Evolutionary conservation across 768 basidiomycete species (phyloP).

Genomic region (Chiua virens): DNA sequence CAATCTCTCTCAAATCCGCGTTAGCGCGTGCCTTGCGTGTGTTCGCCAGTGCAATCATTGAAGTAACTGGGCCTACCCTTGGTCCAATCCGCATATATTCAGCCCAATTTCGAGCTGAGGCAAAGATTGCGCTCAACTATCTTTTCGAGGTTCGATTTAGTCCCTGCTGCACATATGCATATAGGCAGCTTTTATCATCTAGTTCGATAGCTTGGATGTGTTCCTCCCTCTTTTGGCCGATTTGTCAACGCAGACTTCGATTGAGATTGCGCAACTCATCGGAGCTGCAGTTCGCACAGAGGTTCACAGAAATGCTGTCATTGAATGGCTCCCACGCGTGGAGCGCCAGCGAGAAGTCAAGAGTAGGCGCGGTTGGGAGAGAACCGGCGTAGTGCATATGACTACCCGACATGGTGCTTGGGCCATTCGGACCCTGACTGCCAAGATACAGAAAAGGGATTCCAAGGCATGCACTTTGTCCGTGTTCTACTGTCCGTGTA

Average conservation of each 20-base stretch:
- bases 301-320: slow-evolving; percentile 48
- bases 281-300: slow-evolving; percentile 49
- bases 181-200: not conserved
- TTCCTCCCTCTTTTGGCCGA: slow-evolving; percentile 64
- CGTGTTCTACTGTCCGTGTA: not conserved
- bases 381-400: slow-evolving; percentile 41
- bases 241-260: slow-evolving; percentile 39
- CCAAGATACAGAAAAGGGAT: slow-evolving; percentile 51
- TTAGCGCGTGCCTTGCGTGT: slow-evolving; percentile 64
- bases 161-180: not conserved
- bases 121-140: slow-evolving; percentile 55
- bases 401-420: slow-evolving; percentile 54
- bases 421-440: slow-evolving; percentile 53
- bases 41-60: slow-evolving; percentile 58
- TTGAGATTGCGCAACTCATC: slow-evolving; percentile 60
- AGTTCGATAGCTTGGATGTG: slow-evolving; percentile 63
- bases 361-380: slow-evolving; percentile 75
- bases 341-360: slow-evolving; percentile 58
- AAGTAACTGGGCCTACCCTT: slow-evolving; percentile 66
- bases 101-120: slow-evolving; percentile 46
- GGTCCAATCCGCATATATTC: slow-evolving; percentile 52
- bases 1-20: slow-evolving; percentile 49
- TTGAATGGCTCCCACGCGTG: slow-evolving; percentile 60
- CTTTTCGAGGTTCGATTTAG: slow-evolving; percentile 53
- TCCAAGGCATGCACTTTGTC: slow-evolving; percentile 42